A percentile compares a stretch with the other conserved stretches of the same genome.
These are phyloP conservation scores for Aspergillus puulaauensis DNA, from an alignment of 2,329 filamentous ascomycete species.

Conservation along the genomic window DNA sequence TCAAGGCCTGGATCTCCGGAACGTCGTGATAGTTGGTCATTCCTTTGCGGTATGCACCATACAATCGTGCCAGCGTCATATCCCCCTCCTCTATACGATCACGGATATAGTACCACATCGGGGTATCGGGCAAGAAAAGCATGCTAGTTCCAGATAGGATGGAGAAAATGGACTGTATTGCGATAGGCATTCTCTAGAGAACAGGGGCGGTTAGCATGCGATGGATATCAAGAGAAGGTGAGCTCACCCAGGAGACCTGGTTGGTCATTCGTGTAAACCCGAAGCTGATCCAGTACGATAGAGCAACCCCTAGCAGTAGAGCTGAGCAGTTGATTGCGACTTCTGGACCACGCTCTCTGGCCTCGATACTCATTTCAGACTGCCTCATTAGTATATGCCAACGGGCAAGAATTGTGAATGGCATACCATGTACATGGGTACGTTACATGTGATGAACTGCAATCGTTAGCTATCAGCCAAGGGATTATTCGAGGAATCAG, in stretches of 20 bases:
- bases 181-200: constrained; percentile 14
- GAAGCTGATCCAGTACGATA: background rate
- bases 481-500: rapidly evolving
- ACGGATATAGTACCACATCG: constrained; percentile 32
- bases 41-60: background rate
- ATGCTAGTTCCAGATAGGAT: constrained; percentile 26
- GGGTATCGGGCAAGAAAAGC: constrained; percentile 29
- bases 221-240: background rate
- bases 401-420: background rate
- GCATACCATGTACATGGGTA: constrained; percentile 29
- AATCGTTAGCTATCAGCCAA: background rate
- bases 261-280: background rate
- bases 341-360: constrained; percentile 27
- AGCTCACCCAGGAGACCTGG: background rate
- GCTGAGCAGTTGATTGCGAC: constrained; percentile 12
- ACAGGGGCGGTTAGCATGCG: background rate
- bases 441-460: constrained; percentile 27
- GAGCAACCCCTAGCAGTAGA: background rate
- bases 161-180: constrained; percentile 31
- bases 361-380: constrained; percentile 19
- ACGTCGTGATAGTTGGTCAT: background rate
- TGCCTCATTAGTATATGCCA: background rate
- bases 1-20: background rate
- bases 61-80: constrained; percentile 3
- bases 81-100: background rate